phyloP scores from a whole-genome alignment of 331 rosid genomes.

The Pyracantha coccinea region DNA sequence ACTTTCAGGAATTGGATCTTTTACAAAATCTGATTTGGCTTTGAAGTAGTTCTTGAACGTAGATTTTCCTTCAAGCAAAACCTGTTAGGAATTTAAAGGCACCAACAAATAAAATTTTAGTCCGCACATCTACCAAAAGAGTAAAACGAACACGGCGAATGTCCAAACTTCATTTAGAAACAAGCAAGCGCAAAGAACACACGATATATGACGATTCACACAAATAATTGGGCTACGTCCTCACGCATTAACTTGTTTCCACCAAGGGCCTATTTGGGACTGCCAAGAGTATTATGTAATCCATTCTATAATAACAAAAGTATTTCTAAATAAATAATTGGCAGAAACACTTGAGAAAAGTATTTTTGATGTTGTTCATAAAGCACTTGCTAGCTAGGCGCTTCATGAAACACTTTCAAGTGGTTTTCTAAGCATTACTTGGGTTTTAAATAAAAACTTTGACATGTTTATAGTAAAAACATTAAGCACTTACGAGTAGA shows the following conservation, averaged over 20 bases:
- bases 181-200: background rate
- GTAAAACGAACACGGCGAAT: background rate
- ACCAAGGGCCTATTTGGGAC: background rate
- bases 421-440: background rate
- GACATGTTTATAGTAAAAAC: background rate
- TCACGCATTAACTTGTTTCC: background rate
- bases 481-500: no score
- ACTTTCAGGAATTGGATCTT: constrained; percentile 46
- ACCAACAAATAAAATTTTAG: background rate
- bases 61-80: constrained; percentile 58
- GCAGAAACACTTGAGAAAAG: no score
- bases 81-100: constrained; percentile 7
- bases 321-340: background rate
- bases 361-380: no score
- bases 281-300: background rate
- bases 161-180: background rate
- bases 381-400: background rate
- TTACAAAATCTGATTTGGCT: constrained; percentile 81
- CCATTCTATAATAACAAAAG: background rate
- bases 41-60: constrained; percentile 64
- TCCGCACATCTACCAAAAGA: background rate
- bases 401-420: background rate
- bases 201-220: background rate
- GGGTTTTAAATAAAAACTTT: no score
- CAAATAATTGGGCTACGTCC: background rate